Evolutionary conservation across 352 stramenopile species (phyloP).

Genomic region (Phytophthora macrochlamydospora): DNA sequence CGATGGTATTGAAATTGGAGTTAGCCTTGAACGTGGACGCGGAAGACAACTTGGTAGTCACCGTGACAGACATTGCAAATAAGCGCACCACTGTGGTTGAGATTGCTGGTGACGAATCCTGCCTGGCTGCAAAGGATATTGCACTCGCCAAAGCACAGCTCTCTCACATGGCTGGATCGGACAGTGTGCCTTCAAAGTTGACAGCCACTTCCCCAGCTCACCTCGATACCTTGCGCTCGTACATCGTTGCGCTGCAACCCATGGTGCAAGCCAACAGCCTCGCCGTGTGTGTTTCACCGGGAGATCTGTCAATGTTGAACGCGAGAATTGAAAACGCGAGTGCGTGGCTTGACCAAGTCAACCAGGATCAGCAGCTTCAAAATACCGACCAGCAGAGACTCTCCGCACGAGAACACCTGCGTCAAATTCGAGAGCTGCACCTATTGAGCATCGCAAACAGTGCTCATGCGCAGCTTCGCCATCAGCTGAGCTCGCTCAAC

Average conservation of each 20-base stretch:
- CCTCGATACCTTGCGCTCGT: slow-evolving; percentile 19
- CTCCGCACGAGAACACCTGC: slow-evolving; percentile 15
- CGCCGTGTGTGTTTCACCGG: slow-evolving; percentile 23
- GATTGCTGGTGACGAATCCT: slow-evolving; percentile 33
- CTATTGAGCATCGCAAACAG: slow-evolving; percentile 27
- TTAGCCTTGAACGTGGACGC: slow-evolving; percentile 34
- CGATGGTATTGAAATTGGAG: slow-evolving; percentile 42
- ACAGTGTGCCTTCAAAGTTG: background rate
- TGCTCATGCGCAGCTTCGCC: slow-evolving; percentile 21
- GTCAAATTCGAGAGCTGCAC: slow-evolving; percentile 22
- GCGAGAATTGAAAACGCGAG: slow-evolving; percentile 20
- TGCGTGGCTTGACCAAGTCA: slow-evolving; percentile 23
- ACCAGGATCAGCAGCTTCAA: slow-evolving; percentile 2
- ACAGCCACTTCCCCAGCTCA: too few relatives aligned
- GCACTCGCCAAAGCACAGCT: slow-evolving; percentile 26
- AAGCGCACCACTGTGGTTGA: slow-evolving; percentile 17
- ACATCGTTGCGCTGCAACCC: slow-evolving; percentile 13
- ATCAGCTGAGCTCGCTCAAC: slow-evolving; percentile 16
- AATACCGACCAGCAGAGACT: slow-evolving; percentile 3
- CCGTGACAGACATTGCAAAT: slow-evolving; percentile 32
- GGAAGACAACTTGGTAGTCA: slow-evolving; percentile 22
- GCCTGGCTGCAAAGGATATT: slow-evolving; percentile 28
- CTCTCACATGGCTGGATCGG: background rate
- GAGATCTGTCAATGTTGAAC: slow-evolving; percentile 23
- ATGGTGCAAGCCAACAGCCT: slow-evolving; percentile 23